Base-by-base conservation (phyloP, 495 filamentous ascomycete genomes). In the Xylaria nigripes region DNA sequence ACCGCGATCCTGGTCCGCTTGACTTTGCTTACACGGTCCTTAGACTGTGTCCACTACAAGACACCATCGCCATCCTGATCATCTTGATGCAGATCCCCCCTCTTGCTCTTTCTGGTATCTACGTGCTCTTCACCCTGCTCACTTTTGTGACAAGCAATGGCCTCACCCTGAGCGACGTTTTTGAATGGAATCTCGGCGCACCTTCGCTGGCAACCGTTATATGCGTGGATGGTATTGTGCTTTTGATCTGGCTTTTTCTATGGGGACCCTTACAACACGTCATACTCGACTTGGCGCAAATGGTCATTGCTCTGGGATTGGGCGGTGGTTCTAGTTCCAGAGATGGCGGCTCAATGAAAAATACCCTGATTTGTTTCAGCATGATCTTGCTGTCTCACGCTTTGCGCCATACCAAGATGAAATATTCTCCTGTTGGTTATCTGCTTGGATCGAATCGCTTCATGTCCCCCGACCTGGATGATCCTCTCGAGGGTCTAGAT, bases 41-140 rank as follows among this genome's bases (percentile, higher is more conserved):
- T 57, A 80, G 81, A 57, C 90, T 89, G 23, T 95, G 90, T 63
- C 93, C 93, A 22, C 82, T 96, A 58, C 84, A 87, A 69, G 93
- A 99, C 74, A 96, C 93, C 51, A 88, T 99, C 70, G 91, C 93
- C 64, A 95, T 99, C 66, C 79, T 99, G 67, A 96, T 99, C 69
- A 86, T 99, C 67, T 82, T 99, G 51, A 84, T 99, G 63, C 93
- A 96, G 68, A 82, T 96, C n/a, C 91, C 94, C 23, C 88, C 92
- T 22, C 88, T 90, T 61, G 81, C 95, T 51, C 78, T 97, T 55
- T 90, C 90, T 50, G 75, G 89, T 65, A 87, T 95, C 66, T 94
- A 99, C 65, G 84, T 90, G 63, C 79, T 97, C 57, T 99, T 95
- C 75, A 90, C 94, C 45, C 79, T 87, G 48, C 77, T 97, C 59